These are phyloP conservation scores for Pyrenochaeta sp. DNA, from an alignment of 2,329 filamentous ascomycete species.

Conservation along the genomic window DNA sequence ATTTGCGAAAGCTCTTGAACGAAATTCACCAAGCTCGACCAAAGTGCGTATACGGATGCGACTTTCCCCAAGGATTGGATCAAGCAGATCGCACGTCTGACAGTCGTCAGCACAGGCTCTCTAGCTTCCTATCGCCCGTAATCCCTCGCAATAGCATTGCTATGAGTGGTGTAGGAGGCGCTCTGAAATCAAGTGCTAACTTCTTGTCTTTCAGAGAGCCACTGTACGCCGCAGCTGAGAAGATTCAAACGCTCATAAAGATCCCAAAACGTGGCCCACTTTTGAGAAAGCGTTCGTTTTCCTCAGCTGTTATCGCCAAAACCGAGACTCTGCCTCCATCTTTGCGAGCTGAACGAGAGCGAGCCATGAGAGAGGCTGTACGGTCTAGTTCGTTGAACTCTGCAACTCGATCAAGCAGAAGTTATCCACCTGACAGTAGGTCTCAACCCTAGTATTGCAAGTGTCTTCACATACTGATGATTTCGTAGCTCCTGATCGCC, in stretches of 20 bases:
- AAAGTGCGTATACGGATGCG: not conserved
- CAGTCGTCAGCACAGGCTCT: not conserved
- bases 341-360: not conserved
- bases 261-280: not conserved
- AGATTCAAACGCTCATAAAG: not conserved
- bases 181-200: not conserved
- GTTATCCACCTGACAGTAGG: conserved; percentile 22
- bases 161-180: not conserved
- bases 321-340: not conserved
- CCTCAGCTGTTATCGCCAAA: not conserved
- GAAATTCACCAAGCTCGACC: conserved; percentile 15
- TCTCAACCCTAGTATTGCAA: not conserved
- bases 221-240: not conserved
- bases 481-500: conserved; percentile 37
- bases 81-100: not conserved
- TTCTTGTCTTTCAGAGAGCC: not conserved
- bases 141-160: not conserved
- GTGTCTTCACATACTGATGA: conserved; percentile 2
- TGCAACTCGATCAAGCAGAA: not conserved
- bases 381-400: not conserved
- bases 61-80: not conserved
- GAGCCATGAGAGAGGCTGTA: not conserved
- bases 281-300: not conserved
- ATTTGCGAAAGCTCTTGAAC: conserved; percentile 22
- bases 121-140: not conserved